Base-by-base conservation (phyloP, 2,329 filamentous ascomycete species). In the Helotiales sp. region DNA sequence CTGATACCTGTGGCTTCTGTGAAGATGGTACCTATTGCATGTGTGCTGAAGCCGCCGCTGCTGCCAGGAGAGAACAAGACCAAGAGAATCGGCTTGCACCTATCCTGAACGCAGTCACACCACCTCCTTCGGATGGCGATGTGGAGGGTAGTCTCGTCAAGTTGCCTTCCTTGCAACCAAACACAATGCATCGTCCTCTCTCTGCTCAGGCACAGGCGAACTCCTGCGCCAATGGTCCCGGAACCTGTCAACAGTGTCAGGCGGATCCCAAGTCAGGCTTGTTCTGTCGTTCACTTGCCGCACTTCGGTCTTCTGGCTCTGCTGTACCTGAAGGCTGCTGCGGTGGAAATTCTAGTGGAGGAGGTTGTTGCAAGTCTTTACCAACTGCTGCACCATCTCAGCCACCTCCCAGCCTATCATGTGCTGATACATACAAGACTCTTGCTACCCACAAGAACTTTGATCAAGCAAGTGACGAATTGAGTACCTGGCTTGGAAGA, bases 1-100 rank as follows among this genome's bases (percentile, higher is more conserved):
- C 84, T 61, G 90, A 93, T 66, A 82, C 84, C 19, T 95, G 90
- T 71, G 90, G 90, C 6, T 95, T 95, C 75, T 95, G 90, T 73
- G 84, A 87, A 61, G 89, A 93, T 59, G 89, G 89, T 4, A 92
- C 88, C 0, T 90, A 90, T 66, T 95, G 90, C 69, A 85, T 92
- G 63, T 95, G 90, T 72, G 90, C 89, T 24, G 90, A 93, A 24
- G 15, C 74, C 72, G 30, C 46, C 17, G 71, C 55, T 19, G 40
- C 24, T 74, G 31, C 59, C 27, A 38, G 70, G 29, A 72, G 72
- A 31, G 72, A 67, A 17, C 60, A 51, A 33, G 63, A 69, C 2
- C 63, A 63, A 27, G 61, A 70, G 42, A 70, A 70, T 57, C 67
- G 66, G 27, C 63, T 79, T 25, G 72, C 77, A 33, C 76, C 77